Base-by-base conservation (phyloP, 148 eudicot genomes). In the Diospyros kaki region DNA sequence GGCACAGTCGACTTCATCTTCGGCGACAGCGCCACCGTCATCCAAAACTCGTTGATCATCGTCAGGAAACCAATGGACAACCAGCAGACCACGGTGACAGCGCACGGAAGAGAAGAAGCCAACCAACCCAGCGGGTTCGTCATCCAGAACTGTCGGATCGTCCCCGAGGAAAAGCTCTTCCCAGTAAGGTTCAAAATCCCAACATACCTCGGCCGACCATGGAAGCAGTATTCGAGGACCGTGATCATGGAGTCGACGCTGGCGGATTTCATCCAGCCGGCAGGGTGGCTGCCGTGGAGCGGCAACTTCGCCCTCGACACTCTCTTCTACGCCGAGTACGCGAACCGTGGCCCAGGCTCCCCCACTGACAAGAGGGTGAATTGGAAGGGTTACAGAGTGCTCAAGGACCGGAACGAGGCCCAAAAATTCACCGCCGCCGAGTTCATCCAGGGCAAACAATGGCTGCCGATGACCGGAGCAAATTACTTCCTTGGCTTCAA, bases 71-170 rank as follows among this genome's bases (percentile, higher is more conserved):
- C 91, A 0, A 62, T 85, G 81, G 73, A 66, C 2, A 63, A 63
- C 3, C 96, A 93, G 17, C 79, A 86, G 55, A 89, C 84, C 83
- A 87, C 89, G 7, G 80, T 93, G 41, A 89, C 96, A 0, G 93
- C 98, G 14, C 90, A 93, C 59, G 98, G 96, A 1, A 85, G 88
- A 12, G 46, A 50, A 8, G 81, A 80, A n/a, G 11, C 4, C 0
- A 79, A 74, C 0, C 86, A 83, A 4, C 13, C 76, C 0, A 87
- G 88, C 0, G 95, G 92, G 0, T 53, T 89, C 1, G 86, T 93
- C 0, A 87, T 93, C 58, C 98, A 93, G 1, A 89, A 89, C 64
- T 89, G 90, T 71, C 52, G 89, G n/a, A 87, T 93, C 5, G 94
- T 90, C 0, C 90, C 95, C 0, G 98, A 93, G n/a, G 76, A 69